Conservation (phyloP, 805 yeast genomes). For the Candida nitratophila region DNA sequence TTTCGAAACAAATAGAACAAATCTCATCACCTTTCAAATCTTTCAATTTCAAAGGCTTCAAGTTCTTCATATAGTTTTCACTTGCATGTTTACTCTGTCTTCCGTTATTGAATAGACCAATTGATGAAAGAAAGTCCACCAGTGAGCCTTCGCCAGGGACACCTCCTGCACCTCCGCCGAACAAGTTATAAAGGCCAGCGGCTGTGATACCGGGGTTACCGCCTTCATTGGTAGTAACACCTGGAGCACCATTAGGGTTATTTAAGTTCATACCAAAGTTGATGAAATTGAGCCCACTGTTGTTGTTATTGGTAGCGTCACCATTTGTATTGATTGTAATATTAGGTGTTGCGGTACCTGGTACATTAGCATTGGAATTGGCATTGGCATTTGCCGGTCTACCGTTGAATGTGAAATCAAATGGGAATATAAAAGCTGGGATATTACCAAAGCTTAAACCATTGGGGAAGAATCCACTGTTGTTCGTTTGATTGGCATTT, state of each 20-base stretch:
- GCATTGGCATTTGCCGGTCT: background rate
- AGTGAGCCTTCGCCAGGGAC: too few species aligned
- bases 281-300: background rate
- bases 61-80: constrained; percentile 23
- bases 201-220: background rate
- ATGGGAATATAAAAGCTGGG: background rate
- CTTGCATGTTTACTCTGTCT: constrained; percentile 20
- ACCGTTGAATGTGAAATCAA: background rate
- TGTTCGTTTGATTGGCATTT: too few species aligned
- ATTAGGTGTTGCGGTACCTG: background rate
- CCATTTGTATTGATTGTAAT: background rate
- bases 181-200: too few species aligned
- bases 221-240: too few species aligned
- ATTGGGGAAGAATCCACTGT: background rate
- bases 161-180: too few species aligned
- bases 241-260: too few species aligned
- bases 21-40: constrained; percentile 21
- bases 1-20: constrained; percentile 40
- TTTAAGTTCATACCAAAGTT: too few species aligned
- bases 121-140: too few species aligned
- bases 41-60: constrained; percentile 20
- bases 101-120: background rate
- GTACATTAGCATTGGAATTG: background rate
- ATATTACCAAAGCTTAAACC: background rate
- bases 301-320: background rate